phyloP scores from a whole-genome alignment of 805 yeast species.

The Wickerhamiella domercqiae region DNA sequence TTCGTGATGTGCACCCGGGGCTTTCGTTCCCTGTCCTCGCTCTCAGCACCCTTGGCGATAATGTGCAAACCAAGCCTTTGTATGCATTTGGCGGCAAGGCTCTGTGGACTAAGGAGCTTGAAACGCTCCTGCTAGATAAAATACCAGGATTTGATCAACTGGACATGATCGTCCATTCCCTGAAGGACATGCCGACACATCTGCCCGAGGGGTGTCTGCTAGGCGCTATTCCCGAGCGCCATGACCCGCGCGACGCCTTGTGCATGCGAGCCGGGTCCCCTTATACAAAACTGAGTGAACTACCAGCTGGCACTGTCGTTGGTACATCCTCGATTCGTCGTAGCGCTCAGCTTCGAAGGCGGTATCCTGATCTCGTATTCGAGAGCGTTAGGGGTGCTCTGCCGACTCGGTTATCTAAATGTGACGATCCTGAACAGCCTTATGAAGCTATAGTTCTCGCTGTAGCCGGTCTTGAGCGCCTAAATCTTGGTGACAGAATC shows the following conservation, averaged over 20 bases:
- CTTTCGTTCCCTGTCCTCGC: constrained; percentile 64
- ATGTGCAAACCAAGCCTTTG: constrained; percentile 66
- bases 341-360: constrained; percentile 73
- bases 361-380: constrained; percentile 60
- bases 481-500: constrained; percentile 60
- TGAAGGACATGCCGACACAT: constrained; percentile 81
- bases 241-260: constrained; percentile 87
- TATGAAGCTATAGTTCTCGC: constrained; percentile 73
- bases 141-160: constrained; percentile 52
- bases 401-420: constrained; percentile 64
- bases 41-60: constrained; percentile 78
- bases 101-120: constrained; percentile 91
- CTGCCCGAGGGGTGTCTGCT: constrained; percentile 80
- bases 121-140: constrained; percentile 47
- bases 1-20: constrained; percentile 46
- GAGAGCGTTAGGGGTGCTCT: constrained; percentile 77
- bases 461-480: constrained; percentile 74
- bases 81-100: constrained; percentile 95
- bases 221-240: constrained; percentile 74
- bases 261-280: constrained; percentile 54
- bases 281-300: constrained; percentile 49
- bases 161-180: constrained; percentile 83
- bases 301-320: constrained; percentile 74
- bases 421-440: constrained; percentile 54
- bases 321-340: constrained; percentile 93